Percentiles rank a stretch among this genome's conserved stretches.
phyloP scores from a whole-genome alignment of 164 flowering plant genomes.

The Macadamia tetraphylla region DNA sequence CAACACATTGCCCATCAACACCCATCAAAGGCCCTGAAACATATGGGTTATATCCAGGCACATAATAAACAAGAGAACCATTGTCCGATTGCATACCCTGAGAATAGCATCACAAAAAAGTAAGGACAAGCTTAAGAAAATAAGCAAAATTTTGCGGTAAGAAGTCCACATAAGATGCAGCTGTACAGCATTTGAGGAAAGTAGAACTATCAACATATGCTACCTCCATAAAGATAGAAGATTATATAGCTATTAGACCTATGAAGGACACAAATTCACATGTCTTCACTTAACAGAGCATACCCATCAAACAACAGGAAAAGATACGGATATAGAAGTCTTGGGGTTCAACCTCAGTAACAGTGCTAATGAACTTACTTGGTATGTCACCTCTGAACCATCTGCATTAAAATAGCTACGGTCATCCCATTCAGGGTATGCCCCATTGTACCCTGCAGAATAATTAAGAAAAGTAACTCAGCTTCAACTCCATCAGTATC shows the following conservation, averaged over 20 bases:
- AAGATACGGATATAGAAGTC: too few species aligned
- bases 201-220: too few species aligned
- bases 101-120: constrained; percentile 10
- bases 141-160: background rate
- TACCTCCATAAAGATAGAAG: background rate
- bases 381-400: constrained; percentile 13
- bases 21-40: constrained; percentile 27
- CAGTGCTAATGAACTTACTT: constrained; percentile 14
- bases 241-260: background rate
- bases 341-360: background rate
- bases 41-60: constrained; percentile 38
- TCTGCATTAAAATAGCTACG: constrained; percentile 7
- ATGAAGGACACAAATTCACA: too few species aligned
- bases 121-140: background rate
- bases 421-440: constrained; percentile 12
- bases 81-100: constrained; percentile 41
- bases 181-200: background rate
- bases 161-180: background rate
- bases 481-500: background rate
- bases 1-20: constrained; percentile 33
- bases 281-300: too few species aligned
- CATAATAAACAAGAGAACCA: constrained; percentile 28
- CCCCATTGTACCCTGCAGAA: constrained; percentile 17
- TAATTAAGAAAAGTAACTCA: background rate
- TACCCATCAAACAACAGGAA: too few species aligned